phyloP scores from a whole-genome alignment of 2,329 filamentous ascomycete species.

The Aspergillus flavus region DNA sequence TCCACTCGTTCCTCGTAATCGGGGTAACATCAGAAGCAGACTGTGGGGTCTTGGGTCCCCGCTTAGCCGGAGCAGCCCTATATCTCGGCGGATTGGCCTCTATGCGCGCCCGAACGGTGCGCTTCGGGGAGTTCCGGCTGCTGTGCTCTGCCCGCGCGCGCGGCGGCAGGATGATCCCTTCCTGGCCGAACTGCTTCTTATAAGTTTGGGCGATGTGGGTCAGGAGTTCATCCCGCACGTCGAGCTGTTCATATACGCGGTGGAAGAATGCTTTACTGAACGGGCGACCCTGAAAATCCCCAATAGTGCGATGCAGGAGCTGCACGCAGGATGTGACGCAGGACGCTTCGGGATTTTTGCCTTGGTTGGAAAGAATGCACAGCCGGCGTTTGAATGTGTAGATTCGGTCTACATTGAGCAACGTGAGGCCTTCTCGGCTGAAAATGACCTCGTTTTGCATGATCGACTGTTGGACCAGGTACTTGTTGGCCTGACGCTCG shows the following conservation, averaged over 20 bases:
- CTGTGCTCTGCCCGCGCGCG: conserved; percentile 10
- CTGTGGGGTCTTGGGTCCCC: conserved; percentile 43
- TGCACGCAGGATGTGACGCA: conserved; percentile 44
- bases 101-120: conserved; percentile 26
- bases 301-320: conserved; percentile 44
- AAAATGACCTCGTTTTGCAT: conserved; percentile 49
- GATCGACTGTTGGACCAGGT: conserved; percentile 46
- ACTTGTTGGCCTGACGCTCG: conserved; percentile 40
- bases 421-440: conserved; percentile 46
- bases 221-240: conserved; percentile 41
- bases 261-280: conserved; percentile 49
- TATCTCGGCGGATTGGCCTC: conserved; percentile 25
- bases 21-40: conserved; percentile 48
- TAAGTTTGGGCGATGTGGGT: conserved; percentile 40
- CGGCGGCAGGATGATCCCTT: conserved; percentile 42
- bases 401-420: conserved; percentile 49
- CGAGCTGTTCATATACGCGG: conserved; percentile 46
- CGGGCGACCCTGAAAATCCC: conserved; percentile 43
- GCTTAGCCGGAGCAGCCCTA: conserved; percentile 21
- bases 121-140: conserved; percentile 25
- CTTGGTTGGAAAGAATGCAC: conserved; percentile 38
- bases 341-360: conserved; percentile 33
- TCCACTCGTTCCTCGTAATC: conserved; percentile 47
- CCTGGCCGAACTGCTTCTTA: conserved; percentile 35
- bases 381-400: conserved; percentile 49